phyloP scores from a whole-genome alignment of 2,329 filamentous ascomycete genomes.

The Nannizziopsis barbatae region DNA sequence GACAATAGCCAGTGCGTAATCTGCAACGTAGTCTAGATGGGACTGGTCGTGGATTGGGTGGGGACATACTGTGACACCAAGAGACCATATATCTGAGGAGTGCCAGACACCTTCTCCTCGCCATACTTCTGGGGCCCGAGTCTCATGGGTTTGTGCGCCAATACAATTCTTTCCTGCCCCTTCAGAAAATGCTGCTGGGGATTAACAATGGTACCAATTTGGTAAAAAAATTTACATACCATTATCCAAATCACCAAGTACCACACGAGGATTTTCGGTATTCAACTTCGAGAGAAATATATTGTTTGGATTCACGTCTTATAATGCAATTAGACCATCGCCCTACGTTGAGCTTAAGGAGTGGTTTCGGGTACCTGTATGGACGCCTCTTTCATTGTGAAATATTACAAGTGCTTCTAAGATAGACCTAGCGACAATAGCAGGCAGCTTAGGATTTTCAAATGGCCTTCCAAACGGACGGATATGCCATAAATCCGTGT shows the following conservation, averaged over 20 bases:
- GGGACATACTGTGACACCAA: constrained; percentile 12
- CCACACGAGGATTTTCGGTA: constrained; percentile 6
- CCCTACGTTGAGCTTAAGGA: too few relatives aligned
- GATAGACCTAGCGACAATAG: constrained; percentile 12
- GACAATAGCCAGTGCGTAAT: constrained; percentile 11
- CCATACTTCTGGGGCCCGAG: constrained; percentile 14
- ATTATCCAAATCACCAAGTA: constrained; percentile 13
- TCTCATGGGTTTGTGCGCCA: constrained; percentile 10
- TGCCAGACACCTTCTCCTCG: constrained; percentile 12
- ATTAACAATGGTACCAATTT: not conserved
- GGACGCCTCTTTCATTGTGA: constrained; percentile 7
- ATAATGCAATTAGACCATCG: not conserved
- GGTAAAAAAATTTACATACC: constrained; percentile 1
- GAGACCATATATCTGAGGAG: constrained; percentile 14
- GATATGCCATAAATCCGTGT: constrained; percentile 12
- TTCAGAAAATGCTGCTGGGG: constrained; percentile 8
- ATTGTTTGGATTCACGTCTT: constrained; percentile 14
- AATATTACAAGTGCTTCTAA: constrained; percentile 12
- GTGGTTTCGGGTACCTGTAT: too few relatives aligned
- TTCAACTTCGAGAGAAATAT: constrained; percentile 12
- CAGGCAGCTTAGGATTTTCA: constrained; percentile 12
- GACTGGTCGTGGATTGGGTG: not conserved
- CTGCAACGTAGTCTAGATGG: not conserved
- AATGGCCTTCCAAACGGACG: constrained; percentile 13
- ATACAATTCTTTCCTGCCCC: constrained; percentile 9